Evolutionary conservation across 176 grass and related monocot species (phyloP).

Genomic region (Thalia dealbata): DNA sequence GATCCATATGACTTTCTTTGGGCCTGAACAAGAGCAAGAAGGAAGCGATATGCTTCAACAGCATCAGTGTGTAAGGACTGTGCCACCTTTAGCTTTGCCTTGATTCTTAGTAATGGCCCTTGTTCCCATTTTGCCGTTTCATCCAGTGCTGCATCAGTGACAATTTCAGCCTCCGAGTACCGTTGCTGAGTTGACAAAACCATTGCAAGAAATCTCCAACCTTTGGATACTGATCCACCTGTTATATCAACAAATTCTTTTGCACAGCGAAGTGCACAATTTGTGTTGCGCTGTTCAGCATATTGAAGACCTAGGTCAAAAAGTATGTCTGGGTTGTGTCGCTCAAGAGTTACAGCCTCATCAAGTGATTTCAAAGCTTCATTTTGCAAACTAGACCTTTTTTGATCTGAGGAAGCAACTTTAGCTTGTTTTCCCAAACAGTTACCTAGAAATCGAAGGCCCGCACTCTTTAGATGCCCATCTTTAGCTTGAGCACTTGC

Average conservation of each 20-base stretch:
- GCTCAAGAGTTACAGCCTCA: constrained; percentile 47
- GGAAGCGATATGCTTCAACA: constrained; percentile 58
- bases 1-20: constrained; percentile 62
- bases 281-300: constrained; percentile 78
- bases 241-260: constrained; percentile 86
- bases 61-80: constrained; percentile 70
- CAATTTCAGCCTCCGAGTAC: constrained; percentile 72
- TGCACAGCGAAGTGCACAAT: constrained; percentile 66
- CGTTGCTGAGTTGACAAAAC: constrained; percentile 83
- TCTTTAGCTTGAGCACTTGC: constrained; percentile 31
- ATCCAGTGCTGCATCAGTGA: constrained; percentile 87
- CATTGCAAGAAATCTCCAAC: constrained; percentile 79
- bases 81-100: constrained; percentile 74
- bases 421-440: constrained; percentile 69
- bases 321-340: constrained; percentile 52
- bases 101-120: constrained; percentile 74
- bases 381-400: constrained; percentile 63
- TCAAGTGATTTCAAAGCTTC: constrained; percentile 74
- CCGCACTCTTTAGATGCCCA: constrained; percentile 62
- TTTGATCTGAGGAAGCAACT: constrained; percentile 67
- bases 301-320: constrained; percentile 78
- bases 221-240: constrained; percentile 77
- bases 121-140: constrained; percentile 96
- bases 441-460: constrained; percentile 58
- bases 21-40: constrained; percentile 96